Percentiles rank a stretch among this genome's conserved stretches.
These are phyloP conservation scores for Zymoseptoria pseudotritici DNA, from an alignment of 2,329 filamentous ascomycete genomes.

Conservation along the genomic window DNA sequence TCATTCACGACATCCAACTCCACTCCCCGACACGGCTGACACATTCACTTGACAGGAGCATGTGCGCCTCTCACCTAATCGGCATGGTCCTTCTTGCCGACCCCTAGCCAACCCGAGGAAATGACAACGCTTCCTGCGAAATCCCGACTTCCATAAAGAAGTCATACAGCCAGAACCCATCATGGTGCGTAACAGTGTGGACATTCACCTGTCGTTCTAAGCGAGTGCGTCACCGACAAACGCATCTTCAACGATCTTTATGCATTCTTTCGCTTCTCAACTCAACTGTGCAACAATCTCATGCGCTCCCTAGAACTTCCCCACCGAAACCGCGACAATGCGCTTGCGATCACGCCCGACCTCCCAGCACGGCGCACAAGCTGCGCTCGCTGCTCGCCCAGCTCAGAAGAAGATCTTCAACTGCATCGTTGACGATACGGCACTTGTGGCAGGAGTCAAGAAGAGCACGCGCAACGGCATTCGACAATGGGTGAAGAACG, in stretches of 20 bases:
- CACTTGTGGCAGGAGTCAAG: constrained; percentile 44
- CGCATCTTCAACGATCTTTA: not conserved
- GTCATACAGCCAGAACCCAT: not conserved
- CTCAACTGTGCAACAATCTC: constrained; percentile 4
- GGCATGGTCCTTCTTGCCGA: not conserved
- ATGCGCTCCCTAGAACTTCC: constrained; percentile 5
- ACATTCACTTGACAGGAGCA: not conserved
- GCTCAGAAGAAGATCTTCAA: constrained; percentile 43
- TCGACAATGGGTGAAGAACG: constrained; percentile 44
- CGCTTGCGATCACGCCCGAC: constrained; percentile 22
- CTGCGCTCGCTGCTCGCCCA: constrained; percentile 8
- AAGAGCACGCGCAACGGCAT: constrained; percentile 46
- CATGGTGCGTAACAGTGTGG: not conserved
- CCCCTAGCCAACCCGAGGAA: not conserved
- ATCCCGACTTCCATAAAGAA: not conserved
- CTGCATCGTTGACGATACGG: constrained; percentile 47
- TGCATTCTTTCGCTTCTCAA: not conserved
- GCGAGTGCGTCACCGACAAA: not conserved
- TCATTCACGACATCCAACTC: not conserved
- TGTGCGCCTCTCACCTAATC: not conserved
- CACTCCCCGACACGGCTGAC: not conserved
- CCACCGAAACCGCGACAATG: constrained; percentile 15
- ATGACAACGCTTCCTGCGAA: not conserved
- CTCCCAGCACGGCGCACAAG: constrained; percentile 20
- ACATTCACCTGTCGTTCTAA: not conserved